Base-by-base conservation (phyloP, 352 stramenopile genomes). In the Pythium aristosporum region DNA sequence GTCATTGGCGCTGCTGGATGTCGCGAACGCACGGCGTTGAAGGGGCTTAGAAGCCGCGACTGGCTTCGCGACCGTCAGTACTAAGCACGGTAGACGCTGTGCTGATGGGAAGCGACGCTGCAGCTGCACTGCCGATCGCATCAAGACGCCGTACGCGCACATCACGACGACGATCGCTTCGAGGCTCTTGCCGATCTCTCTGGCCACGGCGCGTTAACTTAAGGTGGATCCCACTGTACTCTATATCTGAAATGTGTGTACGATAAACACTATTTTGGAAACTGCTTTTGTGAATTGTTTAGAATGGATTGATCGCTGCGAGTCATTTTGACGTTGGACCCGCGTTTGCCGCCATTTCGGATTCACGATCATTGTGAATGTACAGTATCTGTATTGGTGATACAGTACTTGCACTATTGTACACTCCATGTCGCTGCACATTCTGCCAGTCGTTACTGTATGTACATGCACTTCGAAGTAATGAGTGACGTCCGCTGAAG, bases 161-260 rank as follows among this genome's bases (percentile, higher is more conserved):
- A 63, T 10, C 5, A 65, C 34, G 43, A 36, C 0, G 7, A 57
- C 9, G 18, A 63, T 44, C 52, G 63, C 11, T 32, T 30, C 44
- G 16, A 3, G 12, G 42, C 8, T 15, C 10, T 50, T 15, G n/a
- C 6, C 25, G 44, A 7, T 23, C 13, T 30, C 36, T 46, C 53
- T 60, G 53, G 23, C 1, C 47, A 54, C n/a, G 60, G 50, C 44
- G 44, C 20, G 50, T 67, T 67, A 67, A 67, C 60, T 61, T 67
- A 67, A 25, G 32, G 4, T 18, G n/a, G 13, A 48, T 39, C 11
- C 20, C 9, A 60, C 39, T 41, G 53, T 51, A 51, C 41, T 30
- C 3, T 30, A 30, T 30, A 30, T 30, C 3, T 30, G 25, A 30
- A 30, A 30, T 2, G 25, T 30, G n/a, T 47, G 32, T 58, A 57